Conservation (phyloP, 257 asterid species). For the Ligustrum vulgare region DNA sequence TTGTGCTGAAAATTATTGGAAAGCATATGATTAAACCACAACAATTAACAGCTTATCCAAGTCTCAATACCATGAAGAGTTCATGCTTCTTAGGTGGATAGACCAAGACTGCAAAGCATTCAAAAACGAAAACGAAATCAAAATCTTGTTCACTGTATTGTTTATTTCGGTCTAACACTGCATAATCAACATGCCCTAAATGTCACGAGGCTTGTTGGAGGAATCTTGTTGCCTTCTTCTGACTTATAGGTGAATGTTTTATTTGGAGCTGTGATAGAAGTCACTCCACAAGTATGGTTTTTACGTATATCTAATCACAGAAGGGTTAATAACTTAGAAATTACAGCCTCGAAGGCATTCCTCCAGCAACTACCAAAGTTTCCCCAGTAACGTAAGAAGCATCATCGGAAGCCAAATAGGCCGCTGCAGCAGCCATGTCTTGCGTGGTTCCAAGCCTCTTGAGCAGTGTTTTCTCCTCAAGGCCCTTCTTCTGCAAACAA, state of each 20-base stretch:
- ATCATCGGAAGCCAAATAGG: constrained; percentile 88
- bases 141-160: background rate
- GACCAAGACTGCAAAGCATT: background rate
- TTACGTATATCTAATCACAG: background rate
- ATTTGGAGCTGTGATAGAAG: constrained; percentile 36
- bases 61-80: background rate
- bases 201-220: background rate
- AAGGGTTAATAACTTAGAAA: background rate
- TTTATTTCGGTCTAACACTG: background rate
- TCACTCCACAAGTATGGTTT: background rate
- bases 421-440: constrained; percentile 89
- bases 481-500: constrained; percentile 50
- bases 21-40: background rate
- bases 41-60: background rate
- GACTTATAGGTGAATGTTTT: constrained; percentile 43
- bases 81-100: too few species aligned
- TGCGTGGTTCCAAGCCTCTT: constrained; percentile 72
- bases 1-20: background rate
- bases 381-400: constrained; percentile 87
- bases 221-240: constrained; percentile 38
- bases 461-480: constrained; percentile 67
- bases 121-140: background rate
- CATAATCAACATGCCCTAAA: background rate
- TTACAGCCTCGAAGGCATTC: constrained; percentile 74
- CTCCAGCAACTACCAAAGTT: constrained; percentile 81